phyloP scores from a whole-genome alignment of 2,329 filamentous ascomycete genomes.

The Nemania sp. region DNA sequence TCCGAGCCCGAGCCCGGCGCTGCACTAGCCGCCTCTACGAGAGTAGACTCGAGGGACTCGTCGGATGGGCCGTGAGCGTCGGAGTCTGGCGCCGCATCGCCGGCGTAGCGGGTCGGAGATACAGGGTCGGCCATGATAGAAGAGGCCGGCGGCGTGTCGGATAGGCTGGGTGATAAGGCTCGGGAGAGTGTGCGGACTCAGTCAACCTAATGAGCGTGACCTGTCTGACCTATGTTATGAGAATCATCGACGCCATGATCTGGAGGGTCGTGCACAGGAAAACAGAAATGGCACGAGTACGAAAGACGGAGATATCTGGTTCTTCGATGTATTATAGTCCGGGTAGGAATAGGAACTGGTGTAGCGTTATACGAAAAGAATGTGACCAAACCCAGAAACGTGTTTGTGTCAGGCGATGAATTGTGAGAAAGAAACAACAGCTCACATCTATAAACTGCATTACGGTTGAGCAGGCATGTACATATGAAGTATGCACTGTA shows the following conservation, averaged over 20 bases:
- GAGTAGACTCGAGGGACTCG: background rate
- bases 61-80: background rate
- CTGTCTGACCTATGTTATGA: background rate
- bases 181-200: background rate
- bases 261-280: background rate
- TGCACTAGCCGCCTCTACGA: background rate
- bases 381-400: too few species aligned
- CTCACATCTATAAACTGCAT: too few species aligned
- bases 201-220: background rate
- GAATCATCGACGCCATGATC: conserved; percentile 9
- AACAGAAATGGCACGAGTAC: background rate
- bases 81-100: background rate
- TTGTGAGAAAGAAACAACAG: too few species aligned
- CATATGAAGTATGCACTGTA: too few species aligned
- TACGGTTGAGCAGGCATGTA: too few species aligned
- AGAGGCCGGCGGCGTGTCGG: background rate
- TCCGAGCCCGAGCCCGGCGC: conserved; percentile 18
- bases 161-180: background rate
- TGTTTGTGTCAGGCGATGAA: too few species aligned
- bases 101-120: background rate
- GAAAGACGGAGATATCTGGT: too few species aligned
- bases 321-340: too few species aligned
- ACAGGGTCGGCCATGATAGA: background rate
- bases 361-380: too few species aligned
- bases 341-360: too few species aligned